A percentile compares a stretch with the other conserved stretches of the same genome.
These are phyloP conservation scores for Mycena citricolor DNA, from an alignment of 1,284 basidiomycete genomes.

Conservation along the genomic window DNA sequence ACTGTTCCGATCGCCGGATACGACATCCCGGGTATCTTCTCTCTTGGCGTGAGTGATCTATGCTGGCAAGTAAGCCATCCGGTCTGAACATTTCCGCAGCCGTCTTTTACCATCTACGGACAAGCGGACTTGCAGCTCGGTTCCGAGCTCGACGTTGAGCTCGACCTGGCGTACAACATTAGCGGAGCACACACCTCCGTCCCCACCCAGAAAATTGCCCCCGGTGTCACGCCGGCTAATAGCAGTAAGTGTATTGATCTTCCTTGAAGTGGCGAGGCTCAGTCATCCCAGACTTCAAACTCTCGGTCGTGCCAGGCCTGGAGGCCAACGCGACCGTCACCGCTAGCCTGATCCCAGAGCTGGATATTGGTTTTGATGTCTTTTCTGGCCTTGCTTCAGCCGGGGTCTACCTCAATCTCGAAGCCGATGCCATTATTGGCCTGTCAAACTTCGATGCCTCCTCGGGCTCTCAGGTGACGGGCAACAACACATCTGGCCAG, in stretches of 20 bases:
- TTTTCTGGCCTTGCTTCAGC: constrained; percentile 34
- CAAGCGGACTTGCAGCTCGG: constrained; percentile 36
- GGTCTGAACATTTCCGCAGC: constrained; percentile 36
- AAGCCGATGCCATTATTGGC: constrained; percentile 31
- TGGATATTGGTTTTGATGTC: constrained; percentile 39
- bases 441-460: neutral
- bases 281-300: constrained; percentile 31
- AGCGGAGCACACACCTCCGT: constrained; percentile 41
- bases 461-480: neutral
- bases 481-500: constrained; percentile 8
- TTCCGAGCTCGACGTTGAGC: constrained; percentile 35
- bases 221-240: constrained; percentile 32
- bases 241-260: constrained; percentile 27
- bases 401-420: constrained; percentile 35
- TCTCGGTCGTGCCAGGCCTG: constrained; percentile 35
- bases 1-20: constrained; percentile 29
- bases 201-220: constrained; percentile 31
- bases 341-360: constrained; percentile 41
- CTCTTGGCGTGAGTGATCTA: constrained; percentile 5
- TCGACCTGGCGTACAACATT: constrained; percentile 40
- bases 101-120: constrained; percentile 37
- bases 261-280: neutral
- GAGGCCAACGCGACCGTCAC: constrained; percentile 33
- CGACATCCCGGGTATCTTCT: constrained; percentile 30
- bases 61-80: neutral